These are phyloP conservation scores for Termitomyces sp. DNA, from an alignment of 768 basidiomycete species.

Conservation along the genomic window DNA sequence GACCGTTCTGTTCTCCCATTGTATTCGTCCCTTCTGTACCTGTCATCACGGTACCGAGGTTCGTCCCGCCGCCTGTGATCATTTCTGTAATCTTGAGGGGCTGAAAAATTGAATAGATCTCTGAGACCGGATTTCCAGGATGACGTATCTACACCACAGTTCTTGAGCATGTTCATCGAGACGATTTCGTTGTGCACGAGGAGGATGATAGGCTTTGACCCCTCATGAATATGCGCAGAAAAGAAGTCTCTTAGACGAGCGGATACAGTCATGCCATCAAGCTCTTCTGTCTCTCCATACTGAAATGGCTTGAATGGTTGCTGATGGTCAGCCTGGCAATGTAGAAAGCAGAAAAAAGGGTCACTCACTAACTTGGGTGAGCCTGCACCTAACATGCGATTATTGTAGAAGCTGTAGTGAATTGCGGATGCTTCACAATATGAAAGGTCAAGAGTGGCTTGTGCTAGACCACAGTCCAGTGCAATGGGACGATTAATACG, in stretches of 20 bases:
- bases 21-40: conserved; percentile 6
- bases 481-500: conserved; percentile 32
- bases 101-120: conserved; percentile 26
- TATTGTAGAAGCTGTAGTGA: conserved; percentile 24
- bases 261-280: conserved; percentile 18
- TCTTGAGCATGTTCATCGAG: conserved; percentile 36
- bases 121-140: conserved; percentile 41
- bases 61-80: not conserved
- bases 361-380: conserved; percentile 10
- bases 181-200: conserved; percentile 45
- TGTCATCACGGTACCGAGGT: not conserved
- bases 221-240: conserved; percentile 7
- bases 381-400: conserved; percentile 16
- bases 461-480: conserved; percentile 43
- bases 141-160: conserved; percentile 40
- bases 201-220: conserved; percentile 36
- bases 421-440: conserved; percentile 18
- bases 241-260: conserved; percentile 24
- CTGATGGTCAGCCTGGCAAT: not conserved
- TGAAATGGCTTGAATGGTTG: conserved; percentile 24
- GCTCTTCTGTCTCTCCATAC: conserved; percentile 25
- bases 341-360: not conserved
- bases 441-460: conserved; percentile 27
- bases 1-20: conserved; percentile 15
- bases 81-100: conserved; percentile 2